Evolutionary conservation across 2,329 filamentous ascomycete species (phyloP), one percentile per base, ranked within the genome.

Genomic region (Cladosporium austrohemisphaericum): DNA sequence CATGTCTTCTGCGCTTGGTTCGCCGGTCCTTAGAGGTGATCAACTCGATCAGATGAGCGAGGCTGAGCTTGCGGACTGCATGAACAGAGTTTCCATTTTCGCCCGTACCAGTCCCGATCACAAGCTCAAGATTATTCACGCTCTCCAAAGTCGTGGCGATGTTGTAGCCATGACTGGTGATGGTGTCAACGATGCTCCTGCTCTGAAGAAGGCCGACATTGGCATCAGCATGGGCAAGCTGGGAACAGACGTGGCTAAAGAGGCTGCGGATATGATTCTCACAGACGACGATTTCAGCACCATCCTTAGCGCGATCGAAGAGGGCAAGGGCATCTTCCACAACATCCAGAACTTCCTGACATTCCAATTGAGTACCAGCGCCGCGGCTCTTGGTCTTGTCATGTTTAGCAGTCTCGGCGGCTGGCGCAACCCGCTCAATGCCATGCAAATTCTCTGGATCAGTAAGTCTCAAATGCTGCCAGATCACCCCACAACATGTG

Each of bases 361-460:
- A 0, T 98, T 98, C 71, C 94, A 98, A 73, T 80, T 98, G 51
- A 96, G 91, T 69, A 98, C 93, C 40, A 96, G 90, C 66, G 93
- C 94, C 16, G 93, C 94, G 48, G 90, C 93, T 53, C 75, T 98
- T 57, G 89, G 87, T 51, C 77, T 98, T 47, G 93, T 98, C 14
- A 81, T 98, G 58, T 71, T 98, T 62, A 96, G 91, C 75, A 96
- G 90, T 23, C 86, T 88, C 59, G 79, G 96, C 54, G 93, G 93
- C 31, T 93, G 94, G 73, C 91, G 89, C 71, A 95, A 93, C 65
- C 94, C 93, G 37, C 77, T 98, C 53, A 98, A 98, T 67, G 90
- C 93, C 41, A 98, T 98, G 93, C 93, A 98, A 73, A 98, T 98
- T 73, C 79, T 98, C 33, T 98, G 93, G 93, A 98, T 98, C 64